Evolutionary conservation across 2,329 filamentous ascomycete genomes (phyloP), one percentile per base, ranked within the genome.

Genomic region (Microascus cirrosus): DNA sequence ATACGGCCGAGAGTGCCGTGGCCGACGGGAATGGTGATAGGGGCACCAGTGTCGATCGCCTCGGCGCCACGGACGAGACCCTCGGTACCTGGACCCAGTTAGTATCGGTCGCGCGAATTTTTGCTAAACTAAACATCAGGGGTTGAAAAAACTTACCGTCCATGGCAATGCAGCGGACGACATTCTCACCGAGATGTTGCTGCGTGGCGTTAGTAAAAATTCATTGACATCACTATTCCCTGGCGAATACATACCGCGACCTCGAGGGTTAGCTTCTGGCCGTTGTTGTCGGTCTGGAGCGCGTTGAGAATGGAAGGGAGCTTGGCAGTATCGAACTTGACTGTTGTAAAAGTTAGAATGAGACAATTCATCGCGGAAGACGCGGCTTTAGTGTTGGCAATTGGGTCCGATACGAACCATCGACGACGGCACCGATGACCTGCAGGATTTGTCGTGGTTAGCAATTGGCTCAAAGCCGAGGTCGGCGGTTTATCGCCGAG

Each of bases 91-190:
- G 64, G n/a, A 36, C n/a, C 65, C 25, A 39, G 52, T 54, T 48
- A 58, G 58, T 48, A 54, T 28, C 12, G 25, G 28, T n/a, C 54
- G 55, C 32, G 55, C 55, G 48, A 53, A 52, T 54, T 56, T 25
- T 50, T 56, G 39, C 5, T 34, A 34, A 11, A 36, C 18, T 54
- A 39, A 61, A 61, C 54, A 58, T 32, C 61, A 60, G 61, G 28
- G 28, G 28, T n/a, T 18, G 57, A 58, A 59, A 63, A 60, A 59
- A 75, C 84, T 77, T 86, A 95, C 93, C 94, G 80, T 99, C 94
- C 94, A 99, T 99, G 79, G 94, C 94, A 95, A 99, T 99, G 78
- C 90, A 95, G 78, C 94, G 87, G 76, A 99, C 94, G 74, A 96
- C 90, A 83, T 90, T 96, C 83, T 99, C 90, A 81, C 94, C 94